Base-by-base conservation (phyloP, 306 rosid species). In the Pterocarpus santalinus region DNA sequence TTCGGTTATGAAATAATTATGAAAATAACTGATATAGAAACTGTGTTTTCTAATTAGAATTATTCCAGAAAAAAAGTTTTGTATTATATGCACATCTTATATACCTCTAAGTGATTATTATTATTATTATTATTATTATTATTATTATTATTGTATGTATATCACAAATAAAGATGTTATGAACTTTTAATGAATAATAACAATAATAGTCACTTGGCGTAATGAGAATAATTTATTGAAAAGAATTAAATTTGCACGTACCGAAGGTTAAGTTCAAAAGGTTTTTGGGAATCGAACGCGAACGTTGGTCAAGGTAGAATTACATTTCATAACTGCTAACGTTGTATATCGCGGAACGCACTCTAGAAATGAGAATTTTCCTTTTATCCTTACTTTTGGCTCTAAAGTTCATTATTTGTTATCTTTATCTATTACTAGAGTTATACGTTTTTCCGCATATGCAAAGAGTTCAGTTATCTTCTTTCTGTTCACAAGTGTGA, bases 381-480 rank as follows among this genome's bases (percentile, higher is more conserved):
- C 15, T 69, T 57, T 44, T 57, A 69, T 32, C 28, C 52, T 34
- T 10, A 22, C 3, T 62, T 76, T 76, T 82, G 65, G 38, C 56
- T 61, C 30, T 36, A 69, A 75, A 69, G 72, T 9, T 49, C 66
- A 12, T 2, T 22, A 65, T 77, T 51, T 49, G 35, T 49, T 35
- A 60, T 68, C 63, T 44, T 67, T 71, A 64, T 74, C 69, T 73
- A 34, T 73, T 53, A 73, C 8, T 30, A 5, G 76, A 75, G 75
- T 28, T 49, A 30, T 8, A 49, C 85, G 81, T 69, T 60, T 82
- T 76, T 82, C 81, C 77, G 85, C 85, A 61, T 82, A 82, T 69
- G 35, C 14, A 22, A 64, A 64, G 69, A 55, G 80, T 73, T 65
- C 65, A 73, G 43, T 30, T 38, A 55, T 73, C 80, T 81, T 80